Percentiles rank a stretch among this genome's conserved stretches.
Conservation (phyloP, 1,139 yeast species). For the Kurtzmaniella quercitrusa region DNA sequence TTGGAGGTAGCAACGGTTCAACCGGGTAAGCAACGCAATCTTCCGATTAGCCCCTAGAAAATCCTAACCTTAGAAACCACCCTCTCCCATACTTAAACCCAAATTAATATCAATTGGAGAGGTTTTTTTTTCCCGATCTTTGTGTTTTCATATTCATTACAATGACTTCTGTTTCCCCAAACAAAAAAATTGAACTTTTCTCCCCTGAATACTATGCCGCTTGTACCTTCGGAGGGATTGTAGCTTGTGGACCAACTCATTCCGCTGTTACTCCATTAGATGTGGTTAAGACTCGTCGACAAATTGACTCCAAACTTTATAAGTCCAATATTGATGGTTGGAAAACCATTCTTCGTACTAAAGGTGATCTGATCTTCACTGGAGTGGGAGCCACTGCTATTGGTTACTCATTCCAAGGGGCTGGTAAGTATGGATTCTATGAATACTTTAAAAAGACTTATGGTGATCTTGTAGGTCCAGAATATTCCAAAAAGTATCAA, state of each 20-base stretch:
- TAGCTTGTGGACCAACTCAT: conserved; percentile 96
- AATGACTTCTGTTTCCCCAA: not conserved
- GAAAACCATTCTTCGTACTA: conserved; percentile 63
- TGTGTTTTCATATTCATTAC: no score
- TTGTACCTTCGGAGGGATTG: conserved; percentile 83
- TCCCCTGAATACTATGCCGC: conserved; percentile 73
- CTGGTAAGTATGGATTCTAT: conserved; percentile 93
- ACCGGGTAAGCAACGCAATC: not conserved
- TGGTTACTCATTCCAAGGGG: conserved; percentile 93
- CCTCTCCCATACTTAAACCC: no score
- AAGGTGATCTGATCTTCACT: conserved; percentile 77
- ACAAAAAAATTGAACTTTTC: conserved; percentile 46
- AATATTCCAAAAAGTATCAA: conserved; percentile 57
- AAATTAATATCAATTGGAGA: no score
- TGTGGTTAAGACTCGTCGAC: conserved; percentile 87
- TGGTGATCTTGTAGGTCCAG: conserved; percentile 63
- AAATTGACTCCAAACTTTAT: conserved; percentile 72
- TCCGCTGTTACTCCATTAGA: conserved; percentile 90
- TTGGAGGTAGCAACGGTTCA: not conserved
- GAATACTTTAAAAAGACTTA: conserved; percentile 83
- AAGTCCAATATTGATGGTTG: conserved; percentile 76
- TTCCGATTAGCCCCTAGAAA: not conserved
- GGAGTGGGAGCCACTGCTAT: conserved; percentile 89
- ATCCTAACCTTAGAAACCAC: not conserved
- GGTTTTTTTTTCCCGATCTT: no score